Evolutionary conservation across 768 basidiomycete genomes (phyloP).

Genomic region (Lentinula raphanica): DNA sequence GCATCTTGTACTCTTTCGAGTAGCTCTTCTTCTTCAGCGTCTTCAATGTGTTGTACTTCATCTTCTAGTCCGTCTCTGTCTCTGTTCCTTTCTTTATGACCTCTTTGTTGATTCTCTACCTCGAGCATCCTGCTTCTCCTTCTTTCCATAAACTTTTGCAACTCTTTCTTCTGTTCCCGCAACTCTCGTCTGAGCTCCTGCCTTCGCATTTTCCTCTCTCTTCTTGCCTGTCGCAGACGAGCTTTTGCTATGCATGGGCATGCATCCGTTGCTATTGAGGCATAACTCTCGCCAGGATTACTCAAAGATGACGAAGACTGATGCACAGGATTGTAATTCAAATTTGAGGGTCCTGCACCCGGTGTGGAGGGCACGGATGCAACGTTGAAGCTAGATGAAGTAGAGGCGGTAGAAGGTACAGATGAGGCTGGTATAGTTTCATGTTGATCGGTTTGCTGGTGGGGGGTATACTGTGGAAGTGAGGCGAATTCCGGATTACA

Average conservation of each 20-base stretch:
- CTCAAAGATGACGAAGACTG: background rate
- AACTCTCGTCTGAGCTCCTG: background rate
- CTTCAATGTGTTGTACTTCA: background rate
- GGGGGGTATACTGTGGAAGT: constrained; percentile 64
- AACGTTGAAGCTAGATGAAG: constrained; percentile 24
- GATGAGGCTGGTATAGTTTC: constrained; percentile 27
- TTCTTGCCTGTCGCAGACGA: background rate
- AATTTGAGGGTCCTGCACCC: background rate
- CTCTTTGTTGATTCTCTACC: background rate
- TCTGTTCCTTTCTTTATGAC: background rate
- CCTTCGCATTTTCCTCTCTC: background rate
- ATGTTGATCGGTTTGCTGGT: constrained; percentile 39
- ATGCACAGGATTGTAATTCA: background rate
- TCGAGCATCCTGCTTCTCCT: background rate
- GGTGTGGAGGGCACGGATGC: constrained; percentile 22
- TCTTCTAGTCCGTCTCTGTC: background rate
- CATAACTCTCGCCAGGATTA: background rate
- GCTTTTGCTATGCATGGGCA: background rate
- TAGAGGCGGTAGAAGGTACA: constrained; percentile 27
- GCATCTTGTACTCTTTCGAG: background rate
- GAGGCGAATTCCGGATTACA: constrained; percentile 77
- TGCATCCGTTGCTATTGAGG: background rate
- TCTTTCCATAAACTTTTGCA: background rate
- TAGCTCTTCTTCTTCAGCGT: background rate
- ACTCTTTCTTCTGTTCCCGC: background rate